Conservation (phyloP, 129 eudicot species). For the Centaurea solstitialis region DNA sequence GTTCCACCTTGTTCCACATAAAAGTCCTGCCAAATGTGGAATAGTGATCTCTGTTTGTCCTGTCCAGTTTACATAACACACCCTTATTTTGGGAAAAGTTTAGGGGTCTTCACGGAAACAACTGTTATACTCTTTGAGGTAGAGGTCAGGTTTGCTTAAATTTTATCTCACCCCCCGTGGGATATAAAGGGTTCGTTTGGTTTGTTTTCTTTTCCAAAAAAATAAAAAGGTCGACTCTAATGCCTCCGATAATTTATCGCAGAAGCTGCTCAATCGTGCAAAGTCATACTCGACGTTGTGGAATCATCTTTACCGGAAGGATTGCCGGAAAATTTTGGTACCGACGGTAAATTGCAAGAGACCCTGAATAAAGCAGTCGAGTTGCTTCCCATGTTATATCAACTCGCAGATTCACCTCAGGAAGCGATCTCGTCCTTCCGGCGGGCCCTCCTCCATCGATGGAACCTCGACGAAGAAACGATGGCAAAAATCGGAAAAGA, state of each 20-base stretch:
- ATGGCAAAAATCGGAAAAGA: constrained; percentile 72
- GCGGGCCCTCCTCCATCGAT: constrained; percentile 70
- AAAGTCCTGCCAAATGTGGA: too few relatives aligned
- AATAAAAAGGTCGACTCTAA: constrained; percentile 27
- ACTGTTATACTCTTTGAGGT: not conserved
- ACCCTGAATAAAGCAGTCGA: constrained; percentile 80
- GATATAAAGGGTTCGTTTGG: not conserved
- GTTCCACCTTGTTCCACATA: too few relatives aligned
- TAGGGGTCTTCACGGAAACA: not conserved
- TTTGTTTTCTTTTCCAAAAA: not conserved
- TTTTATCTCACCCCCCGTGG: not conserved
- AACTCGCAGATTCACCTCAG: constrained; percentile 70
- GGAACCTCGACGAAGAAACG: constrained; percentile 78
- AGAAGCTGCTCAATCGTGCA: constrained; percentile 97
- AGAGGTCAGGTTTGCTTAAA: not conserved
- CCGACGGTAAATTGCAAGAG: constrained; percentile 91
- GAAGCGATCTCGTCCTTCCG: constrained; percentile 80
- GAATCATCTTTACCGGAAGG: constrained; percentile 94
- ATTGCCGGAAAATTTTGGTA: constrained; percentile 81
- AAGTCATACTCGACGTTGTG: constrained; percentile 79
- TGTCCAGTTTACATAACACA: too few relatives aligned
- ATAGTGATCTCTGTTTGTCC: too few relatives aligned
- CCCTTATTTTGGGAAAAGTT: too few relatives aligned
- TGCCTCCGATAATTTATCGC: constrained; percentile 41
- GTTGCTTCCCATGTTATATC: constrained; percentile 87